Evolutionary conservation across 805 yeast genomes (phyloP).

Genomic region (Monosporozyma servazzii): DNA sequence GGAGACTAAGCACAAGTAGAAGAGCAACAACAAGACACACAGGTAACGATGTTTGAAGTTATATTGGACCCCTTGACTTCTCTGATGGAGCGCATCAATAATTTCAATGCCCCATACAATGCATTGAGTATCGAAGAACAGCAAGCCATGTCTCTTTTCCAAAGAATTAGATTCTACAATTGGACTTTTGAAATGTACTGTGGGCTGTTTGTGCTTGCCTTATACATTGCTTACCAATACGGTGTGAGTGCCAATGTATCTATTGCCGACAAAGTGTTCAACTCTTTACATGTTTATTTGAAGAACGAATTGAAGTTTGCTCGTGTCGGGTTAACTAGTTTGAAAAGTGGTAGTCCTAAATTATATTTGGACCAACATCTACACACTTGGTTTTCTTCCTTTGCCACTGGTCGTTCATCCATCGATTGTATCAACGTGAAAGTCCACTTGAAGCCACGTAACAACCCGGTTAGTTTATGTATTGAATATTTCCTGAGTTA

Average conservation of each 20-base stretch:
- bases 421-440: slow-evolving; percentile 53
- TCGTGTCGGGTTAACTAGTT: slow-evolving; percentile 41
- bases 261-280: slow-evolving; percentile 46
- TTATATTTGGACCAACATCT: slow-evolving; percentile 33
- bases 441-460: slow-evolving; percentile 66
- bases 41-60: slow-evolving; percentile 2
- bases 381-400: slow-evolving; percentile 40
- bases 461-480: slow-evolving; percentile 59
- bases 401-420: slow-evolving; percentile 84
- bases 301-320: slow-evolving; percentile 50
- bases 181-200: slow-evolving; percentile 71
- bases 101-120: slow-evolving; percentile 26
- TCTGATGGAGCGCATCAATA: slow-evolving; percentile 10
- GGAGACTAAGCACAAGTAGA: neutral
- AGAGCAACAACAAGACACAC: neutral
- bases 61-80: slow-evolving; percentile 3
- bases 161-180: slow-evolving; percentile 53
- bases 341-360: slow-evolving; percentile 10
- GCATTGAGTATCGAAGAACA: slow-evolving; percentile 40
- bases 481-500: slow-evolving; percentile 54
- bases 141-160: slow-evolving; percentile 44
- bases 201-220: slow-evolving; percentile 39
- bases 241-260: slow-evolving; percentile 55
- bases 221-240: slow-evolving; percentile 41
- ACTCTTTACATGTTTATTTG: slow-evolving; percentile 43